Evolutionary conservation across 352 stramenopile species (phyloP), one percentile per base, ranked within the genome.

Genomic region (Phytophthora pisi): DNA sequence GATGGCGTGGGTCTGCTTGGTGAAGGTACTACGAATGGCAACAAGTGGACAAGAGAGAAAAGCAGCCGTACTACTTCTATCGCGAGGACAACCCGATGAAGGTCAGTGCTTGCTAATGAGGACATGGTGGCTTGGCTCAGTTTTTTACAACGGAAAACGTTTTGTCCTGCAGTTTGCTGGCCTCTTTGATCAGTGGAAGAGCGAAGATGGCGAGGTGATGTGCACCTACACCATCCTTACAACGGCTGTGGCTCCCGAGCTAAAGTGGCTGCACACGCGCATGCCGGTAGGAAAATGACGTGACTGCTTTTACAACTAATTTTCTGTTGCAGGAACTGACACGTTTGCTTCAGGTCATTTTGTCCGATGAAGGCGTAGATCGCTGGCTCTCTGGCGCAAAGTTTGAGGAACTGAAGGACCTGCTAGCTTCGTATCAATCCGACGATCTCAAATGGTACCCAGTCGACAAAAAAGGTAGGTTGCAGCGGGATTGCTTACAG

Each of bases 11-110:
- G 20, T 11, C 20, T 11, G 11, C 6, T 2, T 68, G 36, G 28
- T 20, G 8, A 24, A 90, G 81, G 7, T 97, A 97, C 66, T 98
- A 96, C 63, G 92, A 98, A 61, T 98, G 92, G 92, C 87, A 95
- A 38, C 85, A 95, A 64, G 70, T 97, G 13, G 75, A 88, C 62
- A 96, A 93, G 72, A 78, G 78, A 16, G 84, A 93, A 55, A 97
- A 96, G 64, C 92, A 98, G 58, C 92, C 92, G 30, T 97, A 96
- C 77, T 98, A 97, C 54, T 84, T 96, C 51, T 81, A 91, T 38
- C 78, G 74, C 31, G 73, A 79, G 2, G 64, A 61, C 3, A 56
- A 51, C 1, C 66, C 68, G 4, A 77, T 93, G 56, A 93, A 91
- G 80, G 83, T 91, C 51, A 45, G 10, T 26, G 5, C 0, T 43